Base-by-base conservation (phyloP, 192 early-diverging fungal species). In the Allomyces macrogynus region DNA sequence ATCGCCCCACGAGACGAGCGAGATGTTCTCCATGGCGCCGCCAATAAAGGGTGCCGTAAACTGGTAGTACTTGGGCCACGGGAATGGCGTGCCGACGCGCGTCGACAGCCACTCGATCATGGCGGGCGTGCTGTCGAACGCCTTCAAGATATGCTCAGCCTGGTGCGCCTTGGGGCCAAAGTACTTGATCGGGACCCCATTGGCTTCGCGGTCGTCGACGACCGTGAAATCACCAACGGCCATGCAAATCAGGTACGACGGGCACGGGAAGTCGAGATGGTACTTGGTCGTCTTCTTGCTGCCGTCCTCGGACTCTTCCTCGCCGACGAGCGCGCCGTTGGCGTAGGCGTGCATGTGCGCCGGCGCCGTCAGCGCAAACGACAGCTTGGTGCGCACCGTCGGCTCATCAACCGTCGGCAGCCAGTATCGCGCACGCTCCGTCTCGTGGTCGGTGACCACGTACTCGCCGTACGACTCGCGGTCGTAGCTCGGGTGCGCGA, bases 1-100 rank as follows among this genome's bases (percentile, higher is more conserved):
- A 24, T 74, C 71, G 23, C 54, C 67, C 76, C 78, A 81, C 5
- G 77, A 76, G 12, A 81, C 79, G 12, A 81, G 68, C 27, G 69
- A 72, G 40, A 81, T 81, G 69, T 81, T 76, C 63, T 81, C 80
- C 80, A 81, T 81, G 62, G 80, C 80, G 23, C 80, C 80, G 14
- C 68, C 64, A 60, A 78, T 67, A 24, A 67, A 54, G 24, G 74
- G 73, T 5, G 70, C 27, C 23, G 49, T 42, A 27, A 78, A 67
- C 69, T 80, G 77, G 62, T 68, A 79, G 70, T 81, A 81, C 66
- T 81, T 81, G 16, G 74, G 72, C 74, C 75, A 81, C 3, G 80
- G 80, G 63, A 81, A 75, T 11, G 65, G 66, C 8, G 62, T 61
- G 12, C 71, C 77, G 25, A 79, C 62, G 43, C 75, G 78, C 54